phyloP scores from a whole-genome alignment of 345 rosid species.

The Carallia brachiata region DNA sequence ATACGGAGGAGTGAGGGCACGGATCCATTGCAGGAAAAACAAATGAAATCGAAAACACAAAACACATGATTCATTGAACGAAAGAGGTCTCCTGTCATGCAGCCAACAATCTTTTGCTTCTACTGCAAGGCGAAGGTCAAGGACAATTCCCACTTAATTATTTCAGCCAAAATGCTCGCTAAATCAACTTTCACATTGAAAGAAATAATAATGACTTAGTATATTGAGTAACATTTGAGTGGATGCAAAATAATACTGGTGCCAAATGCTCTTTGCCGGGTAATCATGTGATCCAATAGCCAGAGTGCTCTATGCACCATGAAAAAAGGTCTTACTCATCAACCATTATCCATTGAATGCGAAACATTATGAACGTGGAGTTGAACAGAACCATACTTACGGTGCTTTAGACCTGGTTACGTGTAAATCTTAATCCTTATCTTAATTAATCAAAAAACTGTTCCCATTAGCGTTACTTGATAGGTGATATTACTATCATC shows the following conservation, averaged over 20 bases:
- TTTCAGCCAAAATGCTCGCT: neutral
- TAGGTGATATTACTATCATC: no score
- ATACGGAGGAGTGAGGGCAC: no score
- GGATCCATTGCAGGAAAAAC: no score
- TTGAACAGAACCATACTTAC: neutral
- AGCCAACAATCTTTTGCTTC: neutral
- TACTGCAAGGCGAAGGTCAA: neutral
- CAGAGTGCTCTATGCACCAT: neutral
- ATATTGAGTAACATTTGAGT: neutral
- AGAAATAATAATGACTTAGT: neutral
- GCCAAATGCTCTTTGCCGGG: neutral
- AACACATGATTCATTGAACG: neutral
- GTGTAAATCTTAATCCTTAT: no score
- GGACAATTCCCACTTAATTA: neutral
- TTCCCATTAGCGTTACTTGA: no score
- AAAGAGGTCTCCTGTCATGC: neutral
- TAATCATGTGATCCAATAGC: neutral
- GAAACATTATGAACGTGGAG: neutral
- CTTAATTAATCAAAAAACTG: no score
- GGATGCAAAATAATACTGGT: neutral
- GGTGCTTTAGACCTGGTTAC: neutral
- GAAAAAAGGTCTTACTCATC: neutral
- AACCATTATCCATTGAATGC: neutral
- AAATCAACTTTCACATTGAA: no score
- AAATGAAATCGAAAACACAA: neutral